Conservation (phyloP, 345 rosid species). For the Cardamine chenopodiifolia region DNA sequence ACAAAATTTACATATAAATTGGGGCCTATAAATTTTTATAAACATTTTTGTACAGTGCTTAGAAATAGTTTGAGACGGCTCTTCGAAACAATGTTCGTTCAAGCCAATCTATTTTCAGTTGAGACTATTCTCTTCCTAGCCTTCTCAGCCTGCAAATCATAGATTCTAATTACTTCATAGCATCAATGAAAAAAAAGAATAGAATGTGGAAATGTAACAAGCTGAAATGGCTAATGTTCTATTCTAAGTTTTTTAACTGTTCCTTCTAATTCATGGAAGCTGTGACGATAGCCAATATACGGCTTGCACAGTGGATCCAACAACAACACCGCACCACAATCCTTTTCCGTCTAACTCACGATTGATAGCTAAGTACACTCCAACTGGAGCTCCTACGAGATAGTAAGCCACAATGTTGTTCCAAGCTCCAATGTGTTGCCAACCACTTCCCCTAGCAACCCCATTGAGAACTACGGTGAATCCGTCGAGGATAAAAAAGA, state of each 20-base stretch:
- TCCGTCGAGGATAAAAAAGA: constrained; percentile 48
- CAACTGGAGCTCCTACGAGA: constrained; percentile 47
- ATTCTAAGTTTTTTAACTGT: constrained; percentile 18
- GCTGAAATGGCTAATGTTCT: background rate
- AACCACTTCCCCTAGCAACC: constrained; percentile 51
- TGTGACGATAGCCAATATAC: constrained; percentile 37
- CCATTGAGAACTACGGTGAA: constrained; percentile 38
- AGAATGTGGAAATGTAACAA: background rate
- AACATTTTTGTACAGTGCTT: background rate
- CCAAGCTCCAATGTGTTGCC: constrained; percentile 49
- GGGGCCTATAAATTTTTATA: background rate
- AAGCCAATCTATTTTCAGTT: constrained; percentile 16
- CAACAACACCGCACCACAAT: constrained; percentile 47
- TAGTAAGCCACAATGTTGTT: constrained; percentile 43
- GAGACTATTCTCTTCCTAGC: constrained; percentile 30
- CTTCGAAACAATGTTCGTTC: background rate
- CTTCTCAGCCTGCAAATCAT: constrained; percentile 35
- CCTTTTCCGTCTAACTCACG: constrained; percentile 42
- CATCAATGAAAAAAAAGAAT: background rate
- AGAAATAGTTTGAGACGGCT: background rate
- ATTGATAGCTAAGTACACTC: constrained; percentile 40
- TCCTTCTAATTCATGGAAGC: constrained; percentile 44
- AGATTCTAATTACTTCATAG: background rate
- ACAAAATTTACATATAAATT: background rate
- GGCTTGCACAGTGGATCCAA: constrained; percentile 47